Percentiles rank a stretch among this genome's conserved stretches.
phyloP scores from a whole-genome alignment of 805 yeast genomes.

The Tetrapisispora taiwanensis region DNA sequence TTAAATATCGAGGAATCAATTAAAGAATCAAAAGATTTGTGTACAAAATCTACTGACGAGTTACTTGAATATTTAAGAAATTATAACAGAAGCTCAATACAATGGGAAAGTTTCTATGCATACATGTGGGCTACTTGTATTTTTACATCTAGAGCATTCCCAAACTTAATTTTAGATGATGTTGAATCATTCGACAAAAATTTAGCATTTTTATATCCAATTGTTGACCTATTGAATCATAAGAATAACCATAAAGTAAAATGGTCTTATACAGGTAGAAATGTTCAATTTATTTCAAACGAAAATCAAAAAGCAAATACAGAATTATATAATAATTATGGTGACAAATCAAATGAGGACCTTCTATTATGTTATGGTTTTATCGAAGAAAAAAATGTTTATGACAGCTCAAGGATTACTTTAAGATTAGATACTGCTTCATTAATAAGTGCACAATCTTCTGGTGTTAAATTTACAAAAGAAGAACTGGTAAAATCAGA shows the following conservation, averaged over 20 bases:
- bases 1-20: constrained; percentile 6
- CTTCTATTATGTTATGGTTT: constrained; percentile 77
- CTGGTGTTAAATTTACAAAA: constrained; percentile 30
- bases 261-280: constrained; percentile 39
- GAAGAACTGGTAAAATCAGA: constrained; percentile 3
- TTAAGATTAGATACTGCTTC: constrained; percentile 38
- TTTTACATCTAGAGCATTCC: constrained; percentile 72
- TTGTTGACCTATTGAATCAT: constrained; percentile 75
- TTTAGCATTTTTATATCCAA: constrained; percentile 64
- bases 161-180: constrained; percentile 46
- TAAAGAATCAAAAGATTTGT: not conserved
- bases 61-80: constrained; percentile 16
- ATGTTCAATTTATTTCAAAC: constrained; percentile 37
- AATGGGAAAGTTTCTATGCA: constrained; percentile 57
- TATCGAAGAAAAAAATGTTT: constrained; percentile 43
- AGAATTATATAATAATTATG: constrained; percentile 73
- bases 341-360: constrained; percentile 81
- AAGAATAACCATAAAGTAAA: constrained; percentile 46
- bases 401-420: constrained; percentile 51
- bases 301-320: constrained; percentile 26
- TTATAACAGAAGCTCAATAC: not conserved
- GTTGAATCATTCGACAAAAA: constrained; percentile 25
- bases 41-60: constrained; percentile 6
- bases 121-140: constrained; percentile 70
- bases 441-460: constrained; percentile 24